Evolutionary conservation across 495 filamentous ascomycete species (phyloP).

Genomic region (Podospora pseudopauciseta): DNA sequence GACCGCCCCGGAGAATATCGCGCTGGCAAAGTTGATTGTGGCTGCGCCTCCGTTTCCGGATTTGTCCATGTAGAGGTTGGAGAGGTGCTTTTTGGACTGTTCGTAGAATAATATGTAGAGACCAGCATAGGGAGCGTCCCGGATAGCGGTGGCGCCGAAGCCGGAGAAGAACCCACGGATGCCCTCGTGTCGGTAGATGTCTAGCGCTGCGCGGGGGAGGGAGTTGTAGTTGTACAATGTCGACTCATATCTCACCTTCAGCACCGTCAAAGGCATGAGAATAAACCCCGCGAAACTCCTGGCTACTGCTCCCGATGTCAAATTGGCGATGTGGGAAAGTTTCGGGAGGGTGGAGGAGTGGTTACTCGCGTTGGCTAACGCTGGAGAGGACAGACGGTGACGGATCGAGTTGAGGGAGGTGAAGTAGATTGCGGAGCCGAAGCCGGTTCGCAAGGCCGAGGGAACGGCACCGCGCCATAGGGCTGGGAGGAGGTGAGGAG

Average conservation of each 20-base stretch:
- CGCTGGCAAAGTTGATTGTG: constrained; percentile 79
- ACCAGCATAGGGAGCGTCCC: constrained; percentile 93
- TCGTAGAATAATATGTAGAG: constrained; percentile 96
- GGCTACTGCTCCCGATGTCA: constrained; percentile 78
- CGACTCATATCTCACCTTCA: constrained; percentile 95
- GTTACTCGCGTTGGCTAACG: constrained; percentile 30
- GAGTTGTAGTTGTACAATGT: constrained; percentile 81
- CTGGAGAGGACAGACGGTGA: constrained; percentile 57
- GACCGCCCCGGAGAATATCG: constrained; percentile 66
- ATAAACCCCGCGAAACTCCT: constrained; percentile 81
- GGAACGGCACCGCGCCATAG: constrained; percentile 95
- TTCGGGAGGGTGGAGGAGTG: constrained; percentile 76
- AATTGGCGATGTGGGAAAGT: constrained; percentile 79
- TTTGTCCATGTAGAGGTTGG: constrained; percentile 30
- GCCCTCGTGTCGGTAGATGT: constrained; percentile 73
- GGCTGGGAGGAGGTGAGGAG: constrained; percentile 53
- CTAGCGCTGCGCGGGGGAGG: constrained; percentile 63
- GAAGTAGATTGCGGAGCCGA: constrained; percentile 94
- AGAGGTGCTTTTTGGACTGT: constrained; percentile 69
- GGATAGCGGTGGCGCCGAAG: constrained; percentile 86
- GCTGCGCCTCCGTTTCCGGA: constrained; percentile 48
- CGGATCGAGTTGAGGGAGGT: constrained; percentile 80
- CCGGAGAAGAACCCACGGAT: constrained; percentile 85
- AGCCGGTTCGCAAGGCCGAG: constrained; percentile 84
- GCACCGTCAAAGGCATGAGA: constrained; percentile 93